phyloP scores from a whole-genome alignment of 371 early-diverging fungal genomes.

The Mucor sp. region DNA sequence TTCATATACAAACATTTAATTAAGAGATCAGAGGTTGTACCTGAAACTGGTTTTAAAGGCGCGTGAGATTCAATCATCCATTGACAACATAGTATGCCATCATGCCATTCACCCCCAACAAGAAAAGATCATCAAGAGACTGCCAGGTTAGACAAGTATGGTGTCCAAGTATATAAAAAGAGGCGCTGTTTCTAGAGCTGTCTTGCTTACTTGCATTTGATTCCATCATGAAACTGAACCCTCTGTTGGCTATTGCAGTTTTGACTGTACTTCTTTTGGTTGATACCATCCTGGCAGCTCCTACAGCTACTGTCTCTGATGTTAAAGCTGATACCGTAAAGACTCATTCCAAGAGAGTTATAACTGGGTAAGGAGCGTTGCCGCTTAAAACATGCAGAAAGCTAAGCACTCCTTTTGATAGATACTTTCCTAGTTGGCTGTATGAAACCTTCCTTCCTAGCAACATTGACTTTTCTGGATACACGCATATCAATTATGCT shows the following conservation, averaged over 20 bases:
- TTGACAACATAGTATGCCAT: not conserved
- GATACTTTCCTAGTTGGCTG: conserved; percentile 49
- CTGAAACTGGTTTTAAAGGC: not conserved
- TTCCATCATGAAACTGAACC: too few relatives aligned
- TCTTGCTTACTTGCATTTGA: too few relatives aligned
- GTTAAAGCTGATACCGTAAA: too few relatives aligned
- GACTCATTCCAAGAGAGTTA: not conserved
- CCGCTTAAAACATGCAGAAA: too few relatives aligned
- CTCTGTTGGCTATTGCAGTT: not conserved
- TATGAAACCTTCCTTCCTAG: conserved; percentile 26
- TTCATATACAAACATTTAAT: not conserved
- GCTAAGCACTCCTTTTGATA: not conserved
- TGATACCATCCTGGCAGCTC: too few relatives aligned
- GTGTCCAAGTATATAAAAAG: too few relatives aligned
- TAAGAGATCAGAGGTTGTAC: not conserved
- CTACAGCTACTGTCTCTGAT: too few relatives aligned
- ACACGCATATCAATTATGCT: conserved; percentile 52
- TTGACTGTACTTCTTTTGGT: not conserved
- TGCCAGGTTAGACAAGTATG: not conserved
- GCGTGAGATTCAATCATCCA: not conserved
- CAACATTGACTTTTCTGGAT: conserved; percentile 28
- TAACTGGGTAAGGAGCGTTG: conserved; percentile 12
- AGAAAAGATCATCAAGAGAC: not conserved
- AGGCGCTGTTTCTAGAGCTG: too few relatives aligned
- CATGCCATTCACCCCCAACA: not conserved